phyloP scores from a whole-genome alignment of 1,284 basidiomycete species.

The Kalmanozyma brasiliensis region DNA sequence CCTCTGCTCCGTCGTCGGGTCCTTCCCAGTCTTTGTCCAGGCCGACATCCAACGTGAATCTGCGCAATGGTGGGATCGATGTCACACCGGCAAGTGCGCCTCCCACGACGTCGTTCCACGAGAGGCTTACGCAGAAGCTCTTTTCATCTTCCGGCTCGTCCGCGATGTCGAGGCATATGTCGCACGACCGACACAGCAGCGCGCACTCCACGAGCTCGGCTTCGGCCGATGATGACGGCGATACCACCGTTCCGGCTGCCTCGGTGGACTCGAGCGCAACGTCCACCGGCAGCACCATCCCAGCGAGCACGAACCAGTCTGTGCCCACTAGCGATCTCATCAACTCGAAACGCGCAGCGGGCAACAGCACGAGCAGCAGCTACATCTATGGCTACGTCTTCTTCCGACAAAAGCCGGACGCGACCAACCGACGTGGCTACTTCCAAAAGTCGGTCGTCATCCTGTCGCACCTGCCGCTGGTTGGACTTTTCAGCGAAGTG shows the following conservation, averaged over 20 bases:
- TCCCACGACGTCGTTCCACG: conserved; percentile 32
- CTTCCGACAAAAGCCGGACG: conserved; percentile 64
- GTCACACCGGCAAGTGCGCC: background rate
- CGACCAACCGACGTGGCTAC: conserved; percentile 62
- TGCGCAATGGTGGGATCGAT: conserved; percentile 12
- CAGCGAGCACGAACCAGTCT: background rate
- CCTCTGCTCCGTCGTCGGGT: conserved; percentile 25
- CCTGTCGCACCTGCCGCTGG: conserved; percentile 83
- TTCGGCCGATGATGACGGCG: conserved; percentile 7
- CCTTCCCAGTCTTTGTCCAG: conserved; percentile 25
- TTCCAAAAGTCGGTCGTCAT: conserved; percentile 82
- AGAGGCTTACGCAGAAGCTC: conserved; percentile 41
- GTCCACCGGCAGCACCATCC: conserved; percentile 6
- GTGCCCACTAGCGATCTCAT: conserved; percentile 6
- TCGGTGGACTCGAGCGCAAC: conserved; percentile 4
- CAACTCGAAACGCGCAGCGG: conserved; percentile 4
- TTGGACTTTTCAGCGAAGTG: conserved; percentile 80
- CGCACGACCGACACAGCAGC: conserved; percentile 44
- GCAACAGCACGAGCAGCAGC: conserved; percentile 58
- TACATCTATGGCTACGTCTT: conserved; percentile 67
- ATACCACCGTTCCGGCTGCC: background rate
- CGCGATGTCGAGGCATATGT: conserved; percentile 33
- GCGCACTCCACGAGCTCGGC: conserved; percentile 30
- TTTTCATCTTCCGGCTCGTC: conserved; percentile 31
- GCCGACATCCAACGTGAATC: conserved; percentile 34